Evolutionary conservation across 306 rosid species (phyloP), one percentile per base, ranked within the genome.

Genomic region (Abrus precatorius): DNA sequence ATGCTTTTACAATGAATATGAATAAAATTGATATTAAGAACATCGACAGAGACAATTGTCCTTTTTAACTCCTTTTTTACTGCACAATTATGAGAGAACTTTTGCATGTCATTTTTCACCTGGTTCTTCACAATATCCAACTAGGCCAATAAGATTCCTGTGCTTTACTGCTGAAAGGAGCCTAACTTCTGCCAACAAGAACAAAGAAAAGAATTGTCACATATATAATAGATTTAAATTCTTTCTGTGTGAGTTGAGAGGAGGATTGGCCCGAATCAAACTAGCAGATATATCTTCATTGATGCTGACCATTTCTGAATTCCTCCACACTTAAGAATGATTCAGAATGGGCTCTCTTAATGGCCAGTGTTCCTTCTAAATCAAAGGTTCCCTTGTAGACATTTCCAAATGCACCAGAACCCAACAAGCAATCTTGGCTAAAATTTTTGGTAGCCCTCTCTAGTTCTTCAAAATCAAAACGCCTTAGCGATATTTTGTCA

Each of bases 61-160:
- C 2, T 29, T 50, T 9, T 63, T 9, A 49, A 20, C 38, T 44
- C 32, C 14, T 53, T 38, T 55, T 75, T 29, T 50, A 45, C 71
- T 3, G 50, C 63, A 38, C 69, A 85, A n/a, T 38, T 9, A 40
- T 30, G 34, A 41, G 30, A 14, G 6, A 74, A 33, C 3, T 33
- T 72, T 80, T 27, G 28, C 5, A 3, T 70, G 9, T 71, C 41
- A 52, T 79, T 2, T 62, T 61, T 54, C 78, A 93, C 98, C 92
- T 63, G 89, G 80, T 88, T 88, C 91, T 86, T 94, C 97, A 81
- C 97, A 92, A 80, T 77, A 94, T 79, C 98, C 97, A 78, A 92
- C 90, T 68, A 94, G 60, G 82, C 89, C 83, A 57, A 92, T 85
- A 38, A 94, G 90, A 88, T 94, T 94, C 75, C 55, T 84, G 85